Conservation (phyloP, 2,329 filamentous ascomycete genomes). For the Alternaria arbusti region DNA sequence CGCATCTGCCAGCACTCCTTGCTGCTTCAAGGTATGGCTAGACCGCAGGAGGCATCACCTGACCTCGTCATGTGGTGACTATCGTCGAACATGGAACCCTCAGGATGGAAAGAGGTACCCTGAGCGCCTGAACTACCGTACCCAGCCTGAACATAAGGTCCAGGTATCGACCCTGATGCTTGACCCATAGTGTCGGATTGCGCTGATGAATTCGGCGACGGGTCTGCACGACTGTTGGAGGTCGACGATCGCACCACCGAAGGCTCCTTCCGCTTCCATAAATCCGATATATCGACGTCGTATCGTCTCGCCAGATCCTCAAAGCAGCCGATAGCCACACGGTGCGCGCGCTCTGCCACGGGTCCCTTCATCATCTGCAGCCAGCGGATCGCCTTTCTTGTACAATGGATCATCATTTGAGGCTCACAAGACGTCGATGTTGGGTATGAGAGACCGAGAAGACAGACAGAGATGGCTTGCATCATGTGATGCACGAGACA, state of each 20-base stretch:
- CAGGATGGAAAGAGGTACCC: background rate
- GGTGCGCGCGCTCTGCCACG: conserved; percentile 31
- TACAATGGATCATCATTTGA: conserved; percentile 27
- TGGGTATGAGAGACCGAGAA: conserved; percentile 46
- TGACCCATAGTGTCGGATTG: background rate
- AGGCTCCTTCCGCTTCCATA: conserved; percentile 7
- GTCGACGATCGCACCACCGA: background rate
- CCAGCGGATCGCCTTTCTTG: conserved; percentile 44
- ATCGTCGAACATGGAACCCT: background rate
- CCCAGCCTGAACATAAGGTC: background rate
- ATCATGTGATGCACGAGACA: conserved; percentile 49
- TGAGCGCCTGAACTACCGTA: background rate
- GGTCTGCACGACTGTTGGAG: background rate
- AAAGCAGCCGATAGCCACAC: conserved; percentile 26
- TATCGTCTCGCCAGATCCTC: conserved; percentile 26
- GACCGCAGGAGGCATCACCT: background rate
- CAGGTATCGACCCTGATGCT: background rate
- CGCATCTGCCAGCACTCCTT: background rate
- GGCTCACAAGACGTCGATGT: conserved; percentile 26
- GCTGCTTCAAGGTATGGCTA: background rate
- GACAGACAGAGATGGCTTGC: conserved; percentile 48
- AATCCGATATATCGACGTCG: conserved; percentile 17
- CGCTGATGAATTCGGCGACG: background rate
- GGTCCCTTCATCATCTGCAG: conserved; percentile 42
- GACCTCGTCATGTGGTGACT: background rate